Conservation (phyloP, 805 yeast species). For the Candida vaughaniae region DNA sequence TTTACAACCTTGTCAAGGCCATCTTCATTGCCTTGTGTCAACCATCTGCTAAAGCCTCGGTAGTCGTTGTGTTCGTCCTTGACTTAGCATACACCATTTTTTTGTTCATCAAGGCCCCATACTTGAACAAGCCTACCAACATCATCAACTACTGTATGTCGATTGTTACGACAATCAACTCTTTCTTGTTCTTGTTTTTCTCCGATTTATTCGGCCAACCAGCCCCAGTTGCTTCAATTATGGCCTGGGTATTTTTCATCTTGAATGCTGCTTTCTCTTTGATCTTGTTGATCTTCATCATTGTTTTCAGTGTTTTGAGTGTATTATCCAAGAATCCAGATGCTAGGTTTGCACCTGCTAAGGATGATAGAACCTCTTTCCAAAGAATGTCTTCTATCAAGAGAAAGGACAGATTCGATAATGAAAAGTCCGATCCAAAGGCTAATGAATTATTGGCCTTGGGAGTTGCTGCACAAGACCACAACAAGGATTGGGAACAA, state of each 20-base stretch:
- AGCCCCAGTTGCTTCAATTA: constrained; percentile 71
- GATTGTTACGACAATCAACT: constrained; percentile 71
- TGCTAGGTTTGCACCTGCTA: constrained; percentile 82
- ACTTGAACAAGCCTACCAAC: constrained; percentile 80
- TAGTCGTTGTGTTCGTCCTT: constrained; percentile 68
- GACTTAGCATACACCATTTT: constrained; percentile 70
- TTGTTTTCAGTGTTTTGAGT: constrained; percentile 63
- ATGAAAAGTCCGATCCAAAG: constrained; percentile 25
- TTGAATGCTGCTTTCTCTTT: constrained; percentile 87
- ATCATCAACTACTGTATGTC: constrained; percentile 69
- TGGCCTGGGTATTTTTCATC: constrained; percentile 90
- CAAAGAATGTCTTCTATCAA: constrained; percentile 47
- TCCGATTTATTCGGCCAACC: constrained; percentile 83
- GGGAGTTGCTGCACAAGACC: constrained; percentile 82
- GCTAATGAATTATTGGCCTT: constrained; percentile 64
- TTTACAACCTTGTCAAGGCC: constrained; percentile 63
- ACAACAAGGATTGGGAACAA: constrained; percentile 69
- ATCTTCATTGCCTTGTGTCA: constrained; percentile 79
- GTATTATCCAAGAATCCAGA: constrained; percentile 82
- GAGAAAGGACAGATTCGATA: constrained; percentile 10
- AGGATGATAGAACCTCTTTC: constrained; percentile 91
- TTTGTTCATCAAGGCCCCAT: constrained; percentile 68
- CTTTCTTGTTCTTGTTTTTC: constrained; percentile 82
- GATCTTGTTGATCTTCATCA: constrained; percentile 65
- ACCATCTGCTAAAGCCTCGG: constrained; percentile 77